These are phyloP conservation scores for Xylaria sp. DNA, from an alignment of 2,329 filamentous ascomycete species.

Conservation along the genomic window DNA sequence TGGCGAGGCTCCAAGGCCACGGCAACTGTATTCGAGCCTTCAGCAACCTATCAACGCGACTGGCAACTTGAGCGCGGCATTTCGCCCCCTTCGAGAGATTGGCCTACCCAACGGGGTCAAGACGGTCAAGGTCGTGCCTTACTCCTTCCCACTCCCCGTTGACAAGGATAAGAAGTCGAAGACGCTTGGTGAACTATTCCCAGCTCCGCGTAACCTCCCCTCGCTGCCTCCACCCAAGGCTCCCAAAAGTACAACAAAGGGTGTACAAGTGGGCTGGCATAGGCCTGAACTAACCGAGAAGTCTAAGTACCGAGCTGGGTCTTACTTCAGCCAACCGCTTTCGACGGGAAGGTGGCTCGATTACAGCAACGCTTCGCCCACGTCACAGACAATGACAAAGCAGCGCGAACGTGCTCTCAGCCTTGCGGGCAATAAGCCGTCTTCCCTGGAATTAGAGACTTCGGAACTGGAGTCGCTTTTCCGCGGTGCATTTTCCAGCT, in stretches of 20 bases:
- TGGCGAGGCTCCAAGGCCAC: conserved; percentile 77
- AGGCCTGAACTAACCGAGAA: conserved; percentile 66
- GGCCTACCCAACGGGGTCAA: conserved; percentile 79
- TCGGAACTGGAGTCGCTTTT: conserved; percentile 80
- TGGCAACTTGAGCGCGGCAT: conserved; percentile 40
- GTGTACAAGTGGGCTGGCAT: conserved; percentile 64
- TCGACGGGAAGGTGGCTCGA: conserved; percentile 76
- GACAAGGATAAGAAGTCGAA: conserved; percentile 64
- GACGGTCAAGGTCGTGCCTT: conserved; percentile 71
- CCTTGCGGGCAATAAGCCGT: conserved; percentile 68
- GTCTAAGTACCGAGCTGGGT: conserved; percentile 62
- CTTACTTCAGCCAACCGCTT: conserved; percentile 74
- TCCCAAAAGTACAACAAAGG: conserved; percentile 75
- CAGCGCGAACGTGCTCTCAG: conserved; percentile 79
- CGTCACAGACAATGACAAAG: conserved; percentile 66
- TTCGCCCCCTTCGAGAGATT: conserved; percentile 67
- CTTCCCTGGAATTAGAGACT: conserved; percentile 65
- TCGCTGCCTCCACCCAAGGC: conserved; percentile 77
- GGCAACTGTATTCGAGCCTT: conserved; percentile 87
- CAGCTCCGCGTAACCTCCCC: conserved; percentile 72
- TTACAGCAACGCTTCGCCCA: conserved; percentile 71
- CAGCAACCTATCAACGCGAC: conserved; percentile 60
- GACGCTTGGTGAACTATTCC: conserved; percentile 79
- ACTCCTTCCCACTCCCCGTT: conserved; percentile 48
- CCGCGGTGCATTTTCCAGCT: conserved; percentile 80